Evolutionary conservation across 148 eudicot species (phyloP).

Genomic region (Fagopyrum tataricum): DNA sequence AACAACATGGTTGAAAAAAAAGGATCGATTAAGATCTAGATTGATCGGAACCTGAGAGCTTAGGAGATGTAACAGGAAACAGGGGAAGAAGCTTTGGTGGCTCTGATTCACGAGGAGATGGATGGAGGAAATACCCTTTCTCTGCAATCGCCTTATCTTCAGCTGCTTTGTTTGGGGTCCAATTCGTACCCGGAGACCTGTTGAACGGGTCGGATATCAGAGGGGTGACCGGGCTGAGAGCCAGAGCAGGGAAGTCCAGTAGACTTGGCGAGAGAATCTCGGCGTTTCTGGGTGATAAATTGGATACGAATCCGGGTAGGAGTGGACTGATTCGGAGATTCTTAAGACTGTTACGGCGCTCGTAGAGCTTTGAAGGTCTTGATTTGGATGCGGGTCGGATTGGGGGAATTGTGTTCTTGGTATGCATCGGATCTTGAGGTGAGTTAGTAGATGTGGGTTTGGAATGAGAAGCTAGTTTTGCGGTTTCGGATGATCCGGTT

Average conservation of each 20-base stretch:
- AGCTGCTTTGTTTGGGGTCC: slow-evolving; percentile 17
- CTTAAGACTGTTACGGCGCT: slow-evolving; percentile 52
- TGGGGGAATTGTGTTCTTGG: slow-evolving; percentile 42
- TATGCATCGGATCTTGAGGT: slow-evolving; percentile 18
- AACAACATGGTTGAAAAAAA: not conserved
- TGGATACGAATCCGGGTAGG: slow-evolving; percentile 25
- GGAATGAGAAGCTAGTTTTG: slow-evolving; percentile 20
- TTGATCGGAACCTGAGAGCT: slow-evolving; percentile 31
- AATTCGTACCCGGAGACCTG: slow-evolving; percentile 16
- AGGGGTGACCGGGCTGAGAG: slow-evolving; percentile 52
- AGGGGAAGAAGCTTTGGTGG: slow-evolving; percentile 45
- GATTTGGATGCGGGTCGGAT: slow-evolving; percentile 33
- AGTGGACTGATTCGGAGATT: slow-evolving; percentile 33
- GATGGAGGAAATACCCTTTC: slow-evolving; percentile 24
- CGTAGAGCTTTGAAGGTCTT: slow-evolving; percentile 58
- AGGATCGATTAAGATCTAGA: slow-evolving; percentile 12
- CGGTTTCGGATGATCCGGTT: slow-evolving; percentile 57
- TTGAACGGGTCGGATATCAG: slow-evolving; percentile 48
- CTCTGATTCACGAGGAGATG: slow-evolving; percentile 29
- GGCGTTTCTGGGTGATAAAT: slow-evolving; percentile 23
- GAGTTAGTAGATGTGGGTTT: not conserved
- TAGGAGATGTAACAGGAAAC: slow-evolving; percentile 53
- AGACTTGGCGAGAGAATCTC: slow-evolving; percentile 65
- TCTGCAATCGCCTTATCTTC: slow-evolving; percentile 44
- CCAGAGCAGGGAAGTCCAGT: slow-evolving; percentile 64